phyloP scores from a whole-genome alignment of 2,329 filamentous ascomycete genomes.

The Huntiella savannae region DNA sequence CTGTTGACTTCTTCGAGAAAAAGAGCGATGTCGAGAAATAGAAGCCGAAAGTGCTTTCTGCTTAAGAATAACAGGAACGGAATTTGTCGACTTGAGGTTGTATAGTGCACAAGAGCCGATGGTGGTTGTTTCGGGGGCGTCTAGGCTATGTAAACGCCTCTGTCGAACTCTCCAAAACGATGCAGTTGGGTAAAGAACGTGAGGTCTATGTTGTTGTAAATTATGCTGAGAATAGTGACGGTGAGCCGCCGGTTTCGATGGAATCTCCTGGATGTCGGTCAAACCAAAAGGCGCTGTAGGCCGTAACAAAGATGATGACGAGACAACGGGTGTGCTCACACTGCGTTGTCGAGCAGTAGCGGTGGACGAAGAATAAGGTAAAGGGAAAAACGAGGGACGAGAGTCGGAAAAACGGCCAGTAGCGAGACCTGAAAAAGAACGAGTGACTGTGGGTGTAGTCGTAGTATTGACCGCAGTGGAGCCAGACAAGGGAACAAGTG shows the following conservation, averaged over 20 bases:
- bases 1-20: not conserved
- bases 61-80: not conserved
- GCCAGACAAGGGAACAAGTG: not conserved
- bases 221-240: not conserved
- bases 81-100: not conserved
- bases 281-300: too few relatives aligned
- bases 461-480: too few relatives aligned
- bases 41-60: not conserved
- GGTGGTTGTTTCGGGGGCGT: not conserved
- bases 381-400: slow-evolving; percentile 5
- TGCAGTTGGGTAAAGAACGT: slow-evolving; percentile 7
- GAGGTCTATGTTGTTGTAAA: not conserved
- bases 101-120: not conserved
- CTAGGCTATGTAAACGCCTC: not conserved
- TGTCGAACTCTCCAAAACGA: slow-evolving; percentile 2
- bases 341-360: not conserved
- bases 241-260: not conserved
- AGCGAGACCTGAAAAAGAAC: not conserved
- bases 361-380: slow-evolving; percentile 1
- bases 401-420: not conserved
- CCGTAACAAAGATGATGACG: not conserved
- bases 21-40: not conserved
- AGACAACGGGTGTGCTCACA: not conserved
- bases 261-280: not conserved
- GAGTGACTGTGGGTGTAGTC: not conserved